Conservation (phyloP, 768 basidiomycete species). For the Hygrophorus russula region DNA sequence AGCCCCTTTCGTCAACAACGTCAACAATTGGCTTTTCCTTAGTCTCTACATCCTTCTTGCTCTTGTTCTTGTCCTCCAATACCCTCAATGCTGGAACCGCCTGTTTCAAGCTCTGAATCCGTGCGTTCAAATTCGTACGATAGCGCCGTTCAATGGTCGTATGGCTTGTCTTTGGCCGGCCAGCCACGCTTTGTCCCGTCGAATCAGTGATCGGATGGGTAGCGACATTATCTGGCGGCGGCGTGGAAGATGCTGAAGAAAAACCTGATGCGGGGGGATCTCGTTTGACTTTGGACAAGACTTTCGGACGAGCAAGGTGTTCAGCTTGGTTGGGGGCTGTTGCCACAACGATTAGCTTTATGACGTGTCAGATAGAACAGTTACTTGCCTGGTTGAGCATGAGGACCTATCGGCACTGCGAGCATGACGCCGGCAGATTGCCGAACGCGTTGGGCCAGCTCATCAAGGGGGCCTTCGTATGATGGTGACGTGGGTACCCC, state of each 20-base stretch:
- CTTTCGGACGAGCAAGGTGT: constrained; percentile 19
- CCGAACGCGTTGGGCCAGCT: constrained; percentile 37
- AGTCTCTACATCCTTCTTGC: constrained; percentile 18
- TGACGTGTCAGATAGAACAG: too few relatives aligned
- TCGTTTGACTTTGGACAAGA: constrained; percentile 15
- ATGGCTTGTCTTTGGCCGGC: constrained; percentile 75
- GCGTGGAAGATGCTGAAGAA: constrained; percentile 30
- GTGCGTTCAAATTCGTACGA: constrained; percentile 80
- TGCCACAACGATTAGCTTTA: too few relatives aligned
- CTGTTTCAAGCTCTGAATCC: constrained; percentile 69
- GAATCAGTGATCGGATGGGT: constrained; percentile 9
- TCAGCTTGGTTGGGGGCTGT: constrained; percentile 17
- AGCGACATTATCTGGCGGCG: constrained; percentile 10
- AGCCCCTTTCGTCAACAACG: constrained; percentile 72
- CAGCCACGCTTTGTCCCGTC: constrained; percentile 11
- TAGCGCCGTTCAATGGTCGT: constrained; percentile 86
- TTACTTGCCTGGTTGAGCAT: constrained; percentile 15
- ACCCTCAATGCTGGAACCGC: constrained; percentile 79
- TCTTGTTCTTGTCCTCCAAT: constrained; percentile 48
- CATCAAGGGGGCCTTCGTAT: constrained; percentile 21
- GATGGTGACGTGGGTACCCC: too few relatives aligned
- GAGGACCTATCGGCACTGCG: constrained; percentile 28
- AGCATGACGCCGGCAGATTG: constrained; percentile 48
- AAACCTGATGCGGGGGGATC: constrained; percentile 18
- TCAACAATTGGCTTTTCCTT: constrained; percentile 16